Base-by-base conservation (phyloP, 176 grass and related monocot species). In the Zizania latifolia region DNA sequence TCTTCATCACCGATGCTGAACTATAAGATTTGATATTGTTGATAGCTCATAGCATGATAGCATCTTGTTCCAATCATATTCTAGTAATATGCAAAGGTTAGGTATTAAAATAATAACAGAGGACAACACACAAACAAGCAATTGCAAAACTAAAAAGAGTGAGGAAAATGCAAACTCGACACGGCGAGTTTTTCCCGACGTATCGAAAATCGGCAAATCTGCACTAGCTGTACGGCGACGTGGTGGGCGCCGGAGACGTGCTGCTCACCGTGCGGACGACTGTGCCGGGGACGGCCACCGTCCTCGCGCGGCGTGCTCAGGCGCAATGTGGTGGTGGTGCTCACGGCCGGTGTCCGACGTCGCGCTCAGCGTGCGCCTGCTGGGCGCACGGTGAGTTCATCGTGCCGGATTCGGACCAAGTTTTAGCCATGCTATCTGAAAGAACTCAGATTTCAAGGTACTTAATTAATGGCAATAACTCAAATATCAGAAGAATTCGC, bases 151-250 rank as follows among this genome's bases (percentile, higher is more conserved):
- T n/a, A n/a, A n/a, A n/a, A n/a, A n/a, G n/a, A n/a, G n/a, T n/a
- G n/a, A n/a, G n/a, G n/a, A n/a, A n/a, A n/a, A n/a, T n/a, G n/a
- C n/a, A n/a, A n/a, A n/a, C n/a, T n/a, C n/a, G n/a, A n/a, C n/a
- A n/a, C n/a, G n/a, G n/a, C n/a, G n/a, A n/a, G n/a, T n/a, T n/a
- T n/a, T n/a, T n/a, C n/a, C n/a, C n/a, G n/a, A n/a, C n/a, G n/a
- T n/a, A n/a, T n/a, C n/a, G n/a, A n/a, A n/a, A n/a, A n/a, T n/a
- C n/a, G n/a, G n/a, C n/a, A n/a, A n/a, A n/a, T n/a, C n/a, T n/a
- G n/a, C n/a, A n/a, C n/a, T n/a, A 83, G 40, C 17, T 77, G 23
- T 83, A 70, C 81, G 34, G 5, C 3, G 43, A 84, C 27, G 17
- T 77, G 21, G 9, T 56, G 17, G 35, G 60, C 17, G 9, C 17